Evolutionary conservation across 352 stramenopile species (phyloP), one percentile per base, ranked within the genome.

Genomic region (Pythium guiyangense): DNA sequence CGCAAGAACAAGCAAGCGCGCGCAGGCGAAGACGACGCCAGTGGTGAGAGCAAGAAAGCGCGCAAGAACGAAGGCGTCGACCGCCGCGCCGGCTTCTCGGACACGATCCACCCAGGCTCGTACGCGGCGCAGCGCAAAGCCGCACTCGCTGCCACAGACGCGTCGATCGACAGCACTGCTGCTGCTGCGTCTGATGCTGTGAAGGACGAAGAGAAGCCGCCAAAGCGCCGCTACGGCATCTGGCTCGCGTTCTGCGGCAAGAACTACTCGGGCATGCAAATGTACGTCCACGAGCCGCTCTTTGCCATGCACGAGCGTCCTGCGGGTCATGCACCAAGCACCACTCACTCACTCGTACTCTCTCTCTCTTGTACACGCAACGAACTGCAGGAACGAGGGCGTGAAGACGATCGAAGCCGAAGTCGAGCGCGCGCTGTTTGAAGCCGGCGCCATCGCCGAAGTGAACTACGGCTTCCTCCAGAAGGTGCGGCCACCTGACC

Each of bases 401-500:
- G 85, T 96, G 25, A 73, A 85, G 59, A 97, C 90, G 22, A 91
- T 97, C 56, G 90, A 97, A 54, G 81, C 86, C 18, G 90, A 97
- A 68, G 68, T 97, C 31, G 88, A 96, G 66, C 75, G 77, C 22
- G 90, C 89, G 52, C 63, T 97, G 52, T 96, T 92, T 54, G 73
- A 94, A 54, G 89, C 84, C 20, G 89, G 89, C 18, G 81, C 66
- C 35, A 97, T 97, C 54, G 70, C 80, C n/a, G 77, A 92, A 60
- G 74, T 60, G 57, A 97, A 97, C 70, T 96, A 93, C 60, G 88
- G 86, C 15, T 94, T 91, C 62, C 72, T 96, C 42, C 81, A 93
- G 58, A 97, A 97, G 67, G 71, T 70, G 43, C 3, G 29, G 12
- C 3, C 8, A 4, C 11, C 18, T 15, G 22, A 11, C 17, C 1